Evolutionary conservation across 768 basidiomycete genomes (phyloP), one percentile per base, ranked within the genome.

Genomic region (Boletus reticuloceps): DNA sequence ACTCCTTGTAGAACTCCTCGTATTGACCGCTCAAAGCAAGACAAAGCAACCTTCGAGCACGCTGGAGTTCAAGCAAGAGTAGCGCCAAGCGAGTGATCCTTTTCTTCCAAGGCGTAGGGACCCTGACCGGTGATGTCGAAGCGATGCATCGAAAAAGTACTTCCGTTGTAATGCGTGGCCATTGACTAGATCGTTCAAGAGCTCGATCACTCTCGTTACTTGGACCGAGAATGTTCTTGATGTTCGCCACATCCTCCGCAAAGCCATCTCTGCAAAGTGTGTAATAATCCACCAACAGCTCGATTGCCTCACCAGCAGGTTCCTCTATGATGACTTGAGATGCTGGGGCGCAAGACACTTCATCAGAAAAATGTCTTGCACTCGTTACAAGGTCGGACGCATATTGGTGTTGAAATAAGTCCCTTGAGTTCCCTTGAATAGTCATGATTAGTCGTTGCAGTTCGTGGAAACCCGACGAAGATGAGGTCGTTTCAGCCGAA

Each of bases 161-260:
- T 1, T 53, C 37, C 16, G 60, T 31, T 8, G 73, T 72, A 7
- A 74, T 47, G 10, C 69, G 66, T 5, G 77, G 77, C 76, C 77
- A 78, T 50, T 71, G 63, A 22, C 67, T 64, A 0, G 66, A 58
- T 16, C 27, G 36, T 22, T 46, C 25, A 4, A 70, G 20, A 3
- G 62, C 50, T 1, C 31, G 29, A 41, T 72, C 68, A 1, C 51
- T 43, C 1, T 19, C 13, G 13, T 38, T 62, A 1, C 16, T 32
- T 1, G 69, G 62, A 54, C 19, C 64, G 43, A 63, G 55, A 25
- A 3, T 2, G 1, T 45, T 5, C 29, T 20, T 36, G 31, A 68
- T 19, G 4, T 5, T 5, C 2, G 5, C 2, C 8, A 54, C 4
- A 37, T 7, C 2, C 1, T 43, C 1, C 4, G 4, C 3, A 20